These are phyloP conservation scores for Spathaspora sp. DNA, from an alignment of 805 yeast species.

Conservation along the genomic window DNA sequence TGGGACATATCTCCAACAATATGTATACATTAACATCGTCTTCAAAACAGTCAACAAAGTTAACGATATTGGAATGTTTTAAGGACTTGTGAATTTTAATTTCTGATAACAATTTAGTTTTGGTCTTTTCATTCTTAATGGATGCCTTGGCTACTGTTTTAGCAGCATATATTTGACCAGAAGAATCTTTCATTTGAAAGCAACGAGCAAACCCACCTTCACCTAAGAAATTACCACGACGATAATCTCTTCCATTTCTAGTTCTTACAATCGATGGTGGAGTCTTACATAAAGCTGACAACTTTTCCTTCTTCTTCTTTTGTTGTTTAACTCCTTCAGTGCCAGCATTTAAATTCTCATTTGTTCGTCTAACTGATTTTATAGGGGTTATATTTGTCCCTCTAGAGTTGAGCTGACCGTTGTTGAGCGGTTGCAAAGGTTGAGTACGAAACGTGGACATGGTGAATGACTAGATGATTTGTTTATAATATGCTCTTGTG, in stretches of 20 bases:
- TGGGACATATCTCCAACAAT: conserved; percentile 89
- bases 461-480: neutral
- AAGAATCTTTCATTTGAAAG: conserved; percentile 90
- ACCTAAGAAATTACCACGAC: conserved; percentile 86
- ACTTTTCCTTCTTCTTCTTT: conserved; percentile 82
- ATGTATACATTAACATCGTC: conserved; percentile 94
- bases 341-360: conserved; percentile 14
- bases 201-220: conserved; percentile 99
- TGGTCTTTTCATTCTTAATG: conserved; percentile 85
- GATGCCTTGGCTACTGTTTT: conserved; percentile 97
- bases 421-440: conserved; percentile 54
- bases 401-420: conserved; percentile 48
- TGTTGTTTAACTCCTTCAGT: conserved; percentile 12
- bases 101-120: conserved; percentile 81
- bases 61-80: conserved; percentile 85
- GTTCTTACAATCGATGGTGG: conserved; percentile 94
- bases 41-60: conserved; percentile 94
- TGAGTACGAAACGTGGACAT: conserved; percentile 35
- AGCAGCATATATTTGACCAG: conserved; percentile 88
- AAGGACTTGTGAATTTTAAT: conserved; percentile 91
- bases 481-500: neutral
- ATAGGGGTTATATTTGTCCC: conserved; percentile 32
- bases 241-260: conserved; percentile 81
- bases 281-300: conserved; percentile 88
- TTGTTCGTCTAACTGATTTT: conserved; percentile 21